These are phyloP conservation scores for Geranomyces michiganensis DNA, from an alignment of 192 early-diverging fungal species.

Conservation along the genomic window DNA sequence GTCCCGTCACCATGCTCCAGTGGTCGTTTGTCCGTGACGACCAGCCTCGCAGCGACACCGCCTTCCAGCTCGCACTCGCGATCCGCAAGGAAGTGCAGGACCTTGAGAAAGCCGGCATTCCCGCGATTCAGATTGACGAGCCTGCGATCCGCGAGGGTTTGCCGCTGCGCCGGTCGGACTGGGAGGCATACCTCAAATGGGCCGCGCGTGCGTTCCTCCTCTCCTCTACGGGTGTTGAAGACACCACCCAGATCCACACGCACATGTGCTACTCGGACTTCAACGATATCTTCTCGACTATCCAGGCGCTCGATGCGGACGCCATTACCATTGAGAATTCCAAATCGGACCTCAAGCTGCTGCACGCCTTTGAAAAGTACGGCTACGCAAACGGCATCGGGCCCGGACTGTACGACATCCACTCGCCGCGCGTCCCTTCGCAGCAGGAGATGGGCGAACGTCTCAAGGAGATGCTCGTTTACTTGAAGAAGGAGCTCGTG, in stretches of 20 bases:
- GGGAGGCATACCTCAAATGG: slow-evolving; percentile 92
- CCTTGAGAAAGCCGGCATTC: slow-evolving; percentile 89
- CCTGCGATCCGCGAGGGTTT: slow-evolving; percentile 99
- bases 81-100: slow-evolving; percentile 96
- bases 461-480: slow-evolving; percentile 80
- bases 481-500: slow-evolving; percentile 75
- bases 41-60: slow-evolving; percentile 80
- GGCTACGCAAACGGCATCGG: slow-evolving; percentile 90
- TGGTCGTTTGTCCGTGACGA: slow-evolving; percentile 99
- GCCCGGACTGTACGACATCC: slow-evolving; percentile 98
- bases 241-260: slow-evolving; percentile 91
- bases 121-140: slow-evolving; percentile 97
- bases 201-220: slow-evolving; percentile 92
- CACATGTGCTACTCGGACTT: slow-evolving; percentile 99
- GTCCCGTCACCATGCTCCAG: slow-evolving; percentile 95
- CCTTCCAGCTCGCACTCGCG: slow-evolving; percentile 90
- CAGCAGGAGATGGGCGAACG: slow-evolving; percentile 86
- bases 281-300: slow-evolving; percentile 96
- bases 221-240: slow-evolving; percentile 79
- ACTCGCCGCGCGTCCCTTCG: slow-evolving; percentile 94
- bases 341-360: slow-evolving; percentile 95
- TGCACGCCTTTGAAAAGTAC: slow-evolving; percentile 80
- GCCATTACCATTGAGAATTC: slow-evolving; percentile 98
- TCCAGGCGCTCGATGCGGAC: slow-evolving; percentile 89
- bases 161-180: slow-evolving; percentile 85